phyloP scores from a whole-genome alignment of 768 basidiomycete genomes.

The Serendipita sp. region DNA sequence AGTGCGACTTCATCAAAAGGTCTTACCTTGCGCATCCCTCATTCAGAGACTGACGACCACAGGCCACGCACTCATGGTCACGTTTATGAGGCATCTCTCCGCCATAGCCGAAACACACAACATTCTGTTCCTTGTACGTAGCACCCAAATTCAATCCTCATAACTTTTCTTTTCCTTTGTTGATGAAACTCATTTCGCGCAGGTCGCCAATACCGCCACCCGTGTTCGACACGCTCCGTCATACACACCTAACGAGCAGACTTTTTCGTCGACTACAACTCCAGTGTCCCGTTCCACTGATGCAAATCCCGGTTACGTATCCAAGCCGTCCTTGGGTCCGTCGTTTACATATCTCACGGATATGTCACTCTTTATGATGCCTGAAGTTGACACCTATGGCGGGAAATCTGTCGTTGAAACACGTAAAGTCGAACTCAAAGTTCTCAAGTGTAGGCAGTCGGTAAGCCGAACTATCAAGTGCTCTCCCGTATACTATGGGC shows the following conservation, averaged over 20 bases:
- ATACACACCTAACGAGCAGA: slow-evolving; percentile 52
- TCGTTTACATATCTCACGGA: slow-evolving; percentile 62
- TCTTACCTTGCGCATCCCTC: slow-evolving; percentile 4
- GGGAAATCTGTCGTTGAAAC: no score
- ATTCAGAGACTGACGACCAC: background rate
- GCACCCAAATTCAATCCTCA: background rate
- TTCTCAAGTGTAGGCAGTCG: background rate
- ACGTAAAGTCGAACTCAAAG: background rate
- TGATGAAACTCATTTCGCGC: background rate
- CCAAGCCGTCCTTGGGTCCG: slow-evolving; percentile 59
- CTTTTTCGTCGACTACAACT: slow-evolving; percentile 5
- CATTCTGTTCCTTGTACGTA: slow-evolving; percentile 40
- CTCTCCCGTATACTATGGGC: no score
- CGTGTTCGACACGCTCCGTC: slow-evolving; percentile 18
- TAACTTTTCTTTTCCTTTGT: no score
- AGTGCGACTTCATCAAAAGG: slow-evolving; percentile 53
- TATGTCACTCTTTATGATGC: slow-evolving; percentile 41
- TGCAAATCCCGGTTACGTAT: slow-evolving; percentile 21
- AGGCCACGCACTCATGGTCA: slow-evolving; percentile 58
- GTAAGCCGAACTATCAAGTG: background rate
- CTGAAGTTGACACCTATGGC: no score
- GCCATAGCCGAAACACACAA: slow-evolving; percentile 29
- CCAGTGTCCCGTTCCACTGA: slow-evolving; percentile 21
- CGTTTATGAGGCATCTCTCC: slow-evolving; percentile 52
- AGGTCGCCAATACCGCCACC: background rate